Evolutionary conservation across 176 grass and related monocot genomes (phyloP).

Genomic region (Hyparrhenia diplandra): DNA sequence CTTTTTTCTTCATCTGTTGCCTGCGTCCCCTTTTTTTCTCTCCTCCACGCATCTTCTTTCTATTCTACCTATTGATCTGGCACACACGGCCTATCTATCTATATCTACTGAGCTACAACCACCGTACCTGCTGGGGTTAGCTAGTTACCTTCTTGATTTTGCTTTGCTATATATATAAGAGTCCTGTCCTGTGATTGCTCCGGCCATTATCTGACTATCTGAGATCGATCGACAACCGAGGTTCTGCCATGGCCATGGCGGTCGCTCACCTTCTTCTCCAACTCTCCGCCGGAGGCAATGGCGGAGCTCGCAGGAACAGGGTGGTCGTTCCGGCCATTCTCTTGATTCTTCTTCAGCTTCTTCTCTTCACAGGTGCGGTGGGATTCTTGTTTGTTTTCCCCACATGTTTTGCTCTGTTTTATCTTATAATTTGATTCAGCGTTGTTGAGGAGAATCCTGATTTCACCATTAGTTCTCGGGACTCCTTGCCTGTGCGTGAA

Average conservation of each 20-base stretch:
- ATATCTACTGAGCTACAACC: background rate
- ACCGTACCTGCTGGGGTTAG: background rate
- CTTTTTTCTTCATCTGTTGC: background rate
- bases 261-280: constrained; percentile 14
- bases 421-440: background rate
- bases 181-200: too few relatives aligned
- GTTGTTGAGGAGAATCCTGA: background rate
- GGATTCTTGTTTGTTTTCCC: background rate
- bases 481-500: background rate
- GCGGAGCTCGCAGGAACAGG: background rate
- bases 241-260: background rate
- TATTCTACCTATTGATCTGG: background rate
- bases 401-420: background rate
- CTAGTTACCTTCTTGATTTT: background rate
- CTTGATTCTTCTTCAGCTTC: constrained; percentile 9
- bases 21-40: background rate
- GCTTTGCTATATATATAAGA: background rate
- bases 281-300: background rate
- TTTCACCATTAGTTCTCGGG: background rate
- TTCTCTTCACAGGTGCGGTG: background rate
- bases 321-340: background rate
- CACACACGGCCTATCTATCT: background rate
- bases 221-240: background rate
- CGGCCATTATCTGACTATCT: background rate
- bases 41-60: background rate